Evolutionary conservation across 257 asterid species (phyloP), one percentile per base, ranked within the genome.

Genomic region (Primulina tabacum): DNA sequence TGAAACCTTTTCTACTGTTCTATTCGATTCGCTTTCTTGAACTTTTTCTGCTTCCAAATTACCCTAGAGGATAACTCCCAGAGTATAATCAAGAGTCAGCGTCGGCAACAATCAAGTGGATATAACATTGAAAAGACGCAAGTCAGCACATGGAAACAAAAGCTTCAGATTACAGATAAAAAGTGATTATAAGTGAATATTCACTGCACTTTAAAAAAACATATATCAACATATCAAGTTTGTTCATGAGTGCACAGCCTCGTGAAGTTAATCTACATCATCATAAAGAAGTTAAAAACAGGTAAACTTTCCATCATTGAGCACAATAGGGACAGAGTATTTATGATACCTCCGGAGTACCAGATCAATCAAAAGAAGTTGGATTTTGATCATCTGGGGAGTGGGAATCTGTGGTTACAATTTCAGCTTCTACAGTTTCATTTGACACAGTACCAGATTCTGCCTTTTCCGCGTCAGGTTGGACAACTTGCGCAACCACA

Each of bases 341-440:
- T 70, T 11, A 58, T 18, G 37, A 73, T 77, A 86, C 85, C 84
- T 84, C 78, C 6, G 62, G 30, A 33, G 35, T 52, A 58, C 73
- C 67, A 53, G 82, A 79, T 69, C 75, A 78, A 73, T 67, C 82
- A 16, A 50, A 21, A 66, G 79, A 77, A 68, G 69, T 73, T 29
- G 79, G 83, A 71, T 12, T 74, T 66, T 76, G 76, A 59, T 81
- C 73, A 53, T 71, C 62, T 17, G 84, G 24, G 72, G 78, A 50
- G 28, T 77, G 20, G 8, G 56, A 50, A 50, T 14, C 77, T 1
- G 12, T 58, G 4, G 58, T 86, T 47, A 78, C 65, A 24, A 75
- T 66, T 81, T 86, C 90, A 68, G 96, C 88, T 78, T 88, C 98
- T 38, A 30, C 61, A 34, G 75, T 56, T 71, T 70, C 81, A 57